These are phyloP conservation scores for Wallacemonas rigidus DNA, from an alignment of 208 protist genomes.

Conservation along the genomic window DNA sequence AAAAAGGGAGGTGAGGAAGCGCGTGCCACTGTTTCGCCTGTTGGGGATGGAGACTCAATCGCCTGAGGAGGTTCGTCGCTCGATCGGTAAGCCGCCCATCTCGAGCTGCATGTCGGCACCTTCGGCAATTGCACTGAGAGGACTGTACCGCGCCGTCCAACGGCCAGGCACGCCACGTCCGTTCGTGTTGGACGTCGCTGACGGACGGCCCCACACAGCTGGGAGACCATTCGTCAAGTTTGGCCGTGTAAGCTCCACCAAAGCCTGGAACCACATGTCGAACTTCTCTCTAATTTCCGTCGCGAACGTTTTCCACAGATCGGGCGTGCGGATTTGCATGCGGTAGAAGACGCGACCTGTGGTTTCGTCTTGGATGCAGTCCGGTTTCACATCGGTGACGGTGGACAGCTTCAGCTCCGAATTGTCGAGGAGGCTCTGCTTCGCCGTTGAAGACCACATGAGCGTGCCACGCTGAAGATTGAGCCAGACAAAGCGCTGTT, in stretches of 20 bases:
- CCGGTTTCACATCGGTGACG: constrained; percentile 49
- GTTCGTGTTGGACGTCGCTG: constrained; percentile 24
- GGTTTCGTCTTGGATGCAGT: constrained; percentile 53
- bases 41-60: background rate
- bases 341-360: constrained; percentile 62
- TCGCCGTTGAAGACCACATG: constrained; percentile 53
- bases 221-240: constrained; percentile 38
- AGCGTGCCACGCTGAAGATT: constrained; percentile 57
- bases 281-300: constrained; percentile 80
- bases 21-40: too few species aligned
- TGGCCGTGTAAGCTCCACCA: constrained; percentile 49
- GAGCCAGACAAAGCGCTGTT: constrained; percentile 79
- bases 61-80: constrained; percentile 19
- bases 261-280: constrained; percentile 70
- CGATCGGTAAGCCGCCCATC: background rate
- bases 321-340: constrained; percentile 48
- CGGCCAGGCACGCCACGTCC: constrained; percentile 30
- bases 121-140: constrained; percentile 46
- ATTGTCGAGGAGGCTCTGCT: constrained; percentile 38
- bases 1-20: too few species aligned
- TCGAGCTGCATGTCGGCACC: constrained; percentile 12
- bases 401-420: constrained; percentile 53
- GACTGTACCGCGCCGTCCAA: constrained; percentile 63
- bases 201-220: constrained; percentile 50
- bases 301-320: constrained; percentile 51